Evolutionary conservation across 768 basidiomycete species (phyloP), one percentile per base, ranked within the genome.

Genomic region (Tremella mesenterica): DNA sequence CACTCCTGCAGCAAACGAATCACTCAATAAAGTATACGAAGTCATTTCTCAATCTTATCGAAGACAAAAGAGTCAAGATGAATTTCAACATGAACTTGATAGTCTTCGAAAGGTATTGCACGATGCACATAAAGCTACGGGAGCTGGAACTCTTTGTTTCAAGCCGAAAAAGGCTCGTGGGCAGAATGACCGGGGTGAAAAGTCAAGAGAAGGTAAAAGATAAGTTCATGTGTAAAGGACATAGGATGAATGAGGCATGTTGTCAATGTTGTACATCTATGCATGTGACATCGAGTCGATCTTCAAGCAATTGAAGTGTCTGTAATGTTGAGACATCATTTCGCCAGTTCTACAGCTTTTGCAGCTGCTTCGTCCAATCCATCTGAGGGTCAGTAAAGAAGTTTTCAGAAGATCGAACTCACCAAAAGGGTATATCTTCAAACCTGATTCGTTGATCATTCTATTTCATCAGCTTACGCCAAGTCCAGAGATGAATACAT

Each of bases 131-230:
- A 80, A 87, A 49, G 86, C 89, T 46, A 97, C 95, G 4, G 88
- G 86, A 5, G 85, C 95, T 50, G 89, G 95, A 70, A 97, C 95
- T 61, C 75, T 96, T 69, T 97, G 93, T 76, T 93, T 97, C 79
- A 69, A 64, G 45, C 44, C 59, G 55, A 58, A 26, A 55, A 59
- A 30, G 29, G 47, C 29, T 31, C 47, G n/a, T 12, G 18, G 25
- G 26, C 47, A 9, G 23, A 25, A 18, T 6, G 47, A 31, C 29
- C 29, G 28, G 29, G 23, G 21, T 48, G 29, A 48, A 31, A 29
- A 16, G 3, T n/a, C 28, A 16, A 31, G 47, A 48, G 47, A 27
- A 16, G 23, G 29, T 43, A 20, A 43, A 8, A 20, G 41, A 36
- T n/a, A 43, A 20, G 41, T 43, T 20, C n/a, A n/a, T n/a, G n/a